Conservation (phyloP, 2,329 filamentous ascomycete species). For the Xylaria sp. region DNA sequence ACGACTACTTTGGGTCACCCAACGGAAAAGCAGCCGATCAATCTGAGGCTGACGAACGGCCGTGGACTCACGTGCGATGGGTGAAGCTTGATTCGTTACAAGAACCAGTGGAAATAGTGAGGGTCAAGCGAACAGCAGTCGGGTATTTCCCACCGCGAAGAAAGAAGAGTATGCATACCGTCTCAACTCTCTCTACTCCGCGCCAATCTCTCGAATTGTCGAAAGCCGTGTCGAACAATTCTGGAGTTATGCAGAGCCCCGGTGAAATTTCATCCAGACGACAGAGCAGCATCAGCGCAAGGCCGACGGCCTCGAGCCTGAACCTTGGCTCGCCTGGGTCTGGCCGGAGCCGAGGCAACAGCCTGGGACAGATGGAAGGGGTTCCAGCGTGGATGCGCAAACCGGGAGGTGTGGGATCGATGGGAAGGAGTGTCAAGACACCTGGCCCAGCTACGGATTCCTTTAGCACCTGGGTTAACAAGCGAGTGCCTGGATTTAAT, state of each 20-base stretch:
- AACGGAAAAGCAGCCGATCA: slow-evolving; percentile 49
- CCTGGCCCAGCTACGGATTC: slow-evolving; percentile 87
- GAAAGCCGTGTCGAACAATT: slow-evolving; percentile 51
- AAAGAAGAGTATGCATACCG: slow-evolving; percentile 80
- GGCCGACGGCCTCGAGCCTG: slow-evolving; percentile 43
- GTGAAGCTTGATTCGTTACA: slow-evolving; percentile 77
- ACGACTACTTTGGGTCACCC: slow-evolving; percentile 56
- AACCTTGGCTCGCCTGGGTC: slow-evolving; percentile 46
- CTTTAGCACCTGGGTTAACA: slow-evolving; percentile 84
- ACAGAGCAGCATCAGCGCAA: slow-evolving; percentile 46
- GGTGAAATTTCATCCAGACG: slow-evolving; percentile 46
- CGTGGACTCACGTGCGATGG: slow-evolving; percentile 91
- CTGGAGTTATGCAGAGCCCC: slow-evolving; percentile 47
- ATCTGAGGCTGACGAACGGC: slow-evolving; percentile 66
- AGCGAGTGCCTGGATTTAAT: slow-evolving; percentile 82
- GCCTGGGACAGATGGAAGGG: slow-evolving; percentile 45
- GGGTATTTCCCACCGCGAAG: slow-evolving; percentile 92
- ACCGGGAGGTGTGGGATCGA: slow-evolving; percentile 87
- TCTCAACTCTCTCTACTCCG: slow-evolving; percentile 74
- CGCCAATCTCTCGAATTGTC: slow-evolving; percentile 71
- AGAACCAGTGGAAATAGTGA: slow-evolving; percentile 83
- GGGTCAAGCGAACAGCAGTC: slow-evolving; percentile 80
- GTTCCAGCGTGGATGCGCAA: slow-evolving; percentile 75
- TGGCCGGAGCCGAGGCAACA: slow-evolving; percentile 47
- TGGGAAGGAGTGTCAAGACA: slow-evolving; percentile 74